Conservation (phyloP, 257 asterid genomes). For the Jacaranda copaia region DNA sequence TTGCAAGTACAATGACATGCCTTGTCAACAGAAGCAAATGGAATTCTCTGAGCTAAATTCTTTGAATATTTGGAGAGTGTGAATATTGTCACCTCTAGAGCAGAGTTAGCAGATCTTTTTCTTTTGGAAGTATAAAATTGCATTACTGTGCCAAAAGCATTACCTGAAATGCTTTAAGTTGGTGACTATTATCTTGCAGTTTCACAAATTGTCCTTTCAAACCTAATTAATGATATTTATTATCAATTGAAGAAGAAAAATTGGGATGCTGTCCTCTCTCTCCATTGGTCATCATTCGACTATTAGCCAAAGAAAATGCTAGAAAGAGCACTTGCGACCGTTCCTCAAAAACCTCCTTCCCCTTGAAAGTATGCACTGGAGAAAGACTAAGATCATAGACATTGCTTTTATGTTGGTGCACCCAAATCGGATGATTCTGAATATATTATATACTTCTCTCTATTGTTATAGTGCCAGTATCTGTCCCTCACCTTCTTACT, state of each 20-base stretch:
- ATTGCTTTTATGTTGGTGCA: too few species aligned
- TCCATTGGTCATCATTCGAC: too few species aligned
- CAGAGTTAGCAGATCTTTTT: not conserved
- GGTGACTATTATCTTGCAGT: not conserved
- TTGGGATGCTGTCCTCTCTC: not conserved
- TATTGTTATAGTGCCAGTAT: too few species aligned
- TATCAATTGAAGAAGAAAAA: not conserved
- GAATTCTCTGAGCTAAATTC: constrained; percentile 10
- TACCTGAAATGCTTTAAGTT: constrained; percentile 3
- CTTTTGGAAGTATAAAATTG: not conserved
- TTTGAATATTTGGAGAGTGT: constrained; percentile 9
- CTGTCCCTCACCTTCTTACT: too few species aligned
- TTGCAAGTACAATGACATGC: not conserved
- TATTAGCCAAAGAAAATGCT: too few species aligned
- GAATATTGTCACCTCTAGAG: constrained; percentile 3
- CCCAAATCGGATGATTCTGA: too few species aligned
- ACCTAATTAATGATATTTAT: not conserved
- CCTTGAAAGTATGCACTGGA: too few species aligned
- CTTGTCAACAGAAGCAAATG: not conserved
- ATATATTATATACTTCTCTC: too few species aligned
- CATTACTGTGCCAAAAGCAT: constrained; percentile 16
- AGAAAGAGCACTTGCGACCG: too few species aligned
- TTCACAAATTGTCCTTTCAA: constrained; percentile 6
- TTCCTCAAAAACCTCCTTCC: too few species aligned
- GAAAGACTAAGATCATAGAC: too few species aligned